Evolutionary conservation across 1,139 yeast genomes (phyloP), one percentile per base, ranked within the genome.

Genomic region (Hyphopichia fennica): DNA sequence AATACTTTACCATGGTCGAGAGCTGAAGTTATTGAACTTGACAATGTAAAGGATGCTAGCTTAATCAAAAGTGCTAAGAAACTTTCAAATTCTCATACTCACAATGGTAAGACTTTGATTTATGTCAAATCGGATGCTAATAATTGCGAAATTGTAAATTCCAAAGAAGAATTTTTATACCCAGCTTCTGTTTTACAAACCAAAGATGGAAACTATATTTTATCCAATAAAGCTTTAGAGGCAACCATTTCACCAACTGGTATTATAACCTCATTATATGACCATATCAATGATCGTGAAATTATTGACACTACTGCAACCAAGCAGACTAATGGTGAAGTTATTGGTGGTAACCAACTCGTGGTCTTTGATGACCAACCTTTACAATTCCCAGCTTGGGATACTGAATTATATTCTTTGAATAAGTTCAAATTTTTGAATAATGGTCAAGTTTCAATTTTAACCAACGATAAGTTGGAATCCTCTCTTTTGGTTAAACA

Each of bases 331-430:
- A 58, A 62, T 38, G 75, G 71, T 33, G 63, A 64, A 20, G 46
- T 54, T 33, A 45, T 56, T 31, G 89, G 89, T 29, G 96, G 90
- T 29, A 87, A 88, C 56, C 95, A 87, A 60, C 82, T 81, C 51
- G 79, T 88, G 2, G 59, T 93, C 43, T 87, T 87, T 56, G 93
- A 90, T 50, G 98, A 93, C 61, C 87, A 89, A 49, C 98, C 98
- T 11, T 69, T 89, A 56, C 83, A 77, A 45, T 91, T 84, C 81
- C 96, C 91, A 39, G 98, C 98, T 2, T 93, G 99, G 98, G 98
- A 93, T 60, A 91, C 98, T 0, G 99, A 93, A 59, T 74, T 90
- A 46, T 93, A 80, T 60, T 85, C 96, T 0, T 75, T 87, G 49
- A 86, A 84, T 51, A 87, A 84, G 50, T 81, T 77, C 57, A 69